Base-by-base conservation (phyloP, 148 eudicot genomes). In the Rhododendron molle region DNA sequence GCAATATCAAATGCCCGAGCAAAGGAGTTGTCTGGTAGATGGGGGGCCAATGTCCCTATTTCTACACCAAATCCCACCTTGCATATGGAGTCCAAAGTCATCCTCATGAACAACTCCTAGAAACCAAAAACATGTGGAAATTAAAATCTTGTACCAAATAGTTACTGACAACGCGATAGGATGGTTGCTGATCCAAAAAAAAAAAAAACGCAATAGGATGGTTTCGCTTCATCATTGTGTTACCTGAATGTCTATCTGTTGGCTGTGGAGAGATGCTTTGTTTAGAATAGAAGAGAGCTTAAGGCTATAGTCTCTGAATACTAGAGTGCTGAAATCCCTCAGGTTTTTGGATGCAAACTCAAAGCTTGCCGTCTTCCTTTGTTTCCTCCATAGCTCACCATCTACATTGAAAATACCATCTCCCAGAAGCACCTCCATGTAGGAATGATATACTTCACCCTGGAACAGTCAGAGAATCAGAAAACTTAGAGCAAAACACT, bases 1-100 rank as follows among this genome's bases (percentile, higher is more conserved):
- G 99, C 96, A 16, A 91, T 91, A 81, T 97, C 98, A 86, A 97
- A 97, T 18, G 98, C 98, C 80, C 86, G 83, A 23, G 98, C 99
- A 89, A 97, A 94, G 13, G 82, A 32, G 78, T 94, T 95, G 4
- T 95, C 91, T 13, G 98, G 96, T 52, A 97, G 81, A 44, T 95
- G 88, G 0, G 96, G 92, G 83, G 91, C 94, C 89, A 97, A 85
- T 82, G 98, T 95, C 79, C 98, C 98, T 56, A 95, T 97, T 86
- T 95, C 99, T 30, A 94, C 98, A 14, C 99, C 99, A 89, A 96
- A 97, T 36, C 98, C 98, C 83, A 97, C 99, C 88, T 97, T 95
- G 85, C 99, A 97, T 86, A 97, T 97, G 46, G 99, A 97, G 88
- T 96, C 99, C 78, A 97, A 82, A 86, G 98, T 97, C 99, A 95